Conservation (phyloP, 768 basidiomycete species). For the Cantharellus cinnabarinus region DNA sequence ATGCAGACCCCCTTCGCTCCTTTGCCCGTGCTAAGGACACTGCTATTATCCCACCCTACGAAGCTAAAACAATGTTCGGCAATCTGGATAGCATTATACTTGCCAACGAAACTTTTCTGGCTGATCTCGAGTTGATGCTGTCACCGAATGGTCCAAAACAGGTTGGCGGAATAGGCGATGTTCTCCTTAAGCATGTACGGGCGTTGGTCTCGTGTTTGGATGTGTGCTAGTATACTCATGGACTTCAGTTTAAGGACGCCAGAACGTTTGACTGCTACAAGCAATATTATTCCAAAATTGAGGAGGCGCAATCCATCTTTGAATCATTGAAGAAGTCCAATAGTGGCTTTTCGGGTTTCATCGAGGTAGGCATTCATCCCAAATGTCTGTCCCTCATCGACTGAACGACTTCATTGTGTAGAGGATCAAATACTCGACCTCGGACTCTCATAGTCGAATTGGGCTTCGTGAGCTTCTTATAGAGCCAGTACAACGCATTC, state of each 20-base stretch:
- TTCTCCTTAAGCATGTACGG: conserved; percentile 51
- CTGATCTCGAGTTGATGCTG: conserved; percentile 63
- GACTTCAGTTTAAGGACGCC: conserved; percentile 42
- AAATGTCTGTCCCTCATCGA: neutral
- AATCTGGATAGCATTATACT: conserved; percentile 80
- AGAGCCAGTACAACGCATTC: conserved; percentile 93
- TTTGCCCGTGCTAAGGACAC: conserved; percentile 74
- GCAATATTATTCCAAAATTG: conserved; percentile 79
- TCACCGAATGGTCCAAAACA: conserved; percentile 33
- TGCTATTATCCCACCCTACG: conserved; percentile 70
- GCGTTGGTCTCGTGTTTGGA: neutral
- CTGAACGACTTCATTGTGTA: conserved; percentile 15
- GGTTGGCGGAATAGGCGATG: conserved; percentile 59
- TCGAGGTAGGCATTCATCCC: conserved; percentile 42
- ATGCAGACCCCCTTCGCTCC: conserved; percentile 75
- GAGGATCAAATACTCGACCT: conserved; percentile 72
- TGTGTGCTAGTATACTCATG: neutral
- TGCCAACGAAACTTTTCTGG: conserved; percentile 74
- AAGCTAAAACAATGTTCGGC: conserved; percentile 83
- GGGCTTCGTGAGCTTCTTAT: conserved; percentile 81
- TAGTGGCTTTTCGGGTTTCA: conserved; percentile 55
- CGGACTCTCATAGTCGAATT: conserved; percentile 57
- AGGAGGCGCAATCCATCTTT: conserved; percentile 79
- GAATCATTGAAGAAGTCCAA: conserved; percentile 64
- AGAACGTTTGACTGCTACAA: conserved; percentile 80